Conservation (phyloP, 2,329 filamentous ascomycete genomes). For the Akanthomyces dipterigenus region DNA sequence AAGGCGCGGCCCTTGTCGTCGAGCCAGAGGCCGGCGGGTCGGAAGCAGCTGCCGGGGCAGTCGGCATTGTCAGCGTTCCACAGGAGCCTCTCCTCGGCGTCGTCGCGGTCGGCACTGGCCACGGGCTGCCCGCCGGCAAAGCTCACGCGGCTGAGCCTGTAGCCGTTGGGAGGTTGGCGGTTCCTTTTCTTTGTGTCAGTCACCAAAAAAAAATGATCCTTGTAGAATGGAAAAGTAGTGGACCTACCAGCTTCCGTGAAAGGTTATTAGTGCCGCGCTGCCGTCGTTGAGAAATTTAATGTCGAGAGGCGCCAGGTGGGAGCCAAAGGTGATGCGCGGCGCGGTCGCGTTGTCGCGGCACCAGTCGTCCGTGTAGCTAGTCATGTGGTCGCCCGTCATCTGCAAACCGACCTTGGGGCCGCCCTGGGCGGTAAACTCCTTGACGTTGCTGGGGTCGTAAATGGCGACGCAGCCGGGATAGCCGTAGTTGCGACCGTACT, state of each 20-base stretch:
- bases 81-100: constrained; percentile 40
- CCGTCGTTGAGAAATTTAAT: constrained; percentile 52
- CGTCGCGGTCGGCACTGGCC: constrained; percentile 28
- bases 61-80: constrained; percentile 38
- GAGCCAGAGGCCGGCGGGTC: constrained; percentile 41
- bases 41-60: constrained; percentile 45
- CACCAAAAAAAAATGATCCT: too few species aligned
- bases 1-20: constrained; percentile 38
- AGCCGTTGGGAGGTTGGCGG: constrained; percentile 29
- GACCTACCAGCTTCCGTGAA: constrained; percentile 54
- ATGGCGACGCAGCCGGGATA: constrained; percentile 58
- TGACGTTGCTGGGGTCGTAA: constrained; percentile 35
- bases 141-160: constrained; percentile 30
- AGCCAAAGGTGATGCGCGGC: constrained; percentile 20
- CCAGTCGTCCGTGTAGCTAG: constrained; percentile 17
- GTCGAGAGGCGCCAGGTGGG: constrained; percentile 60
- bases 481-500: constrained; percentile 46
- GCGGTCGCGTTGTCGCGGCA: constrained; percentile 18
- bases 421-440: constrained; percentile 23
- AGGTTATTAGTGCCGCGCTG: constrained; percentile 51
- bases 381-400: constrained; percentile 20
- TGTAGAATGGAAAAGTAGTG: too few species aligned
- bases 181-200: constrained; percentile 19
- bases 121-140: constrained; percentile 31
- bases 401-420: constrained; percentile 16